phyloP scores from a whole-genome alignment of 768 basidiomycete genomes.

The Pilatotrama ljubarskyi region DNA sequence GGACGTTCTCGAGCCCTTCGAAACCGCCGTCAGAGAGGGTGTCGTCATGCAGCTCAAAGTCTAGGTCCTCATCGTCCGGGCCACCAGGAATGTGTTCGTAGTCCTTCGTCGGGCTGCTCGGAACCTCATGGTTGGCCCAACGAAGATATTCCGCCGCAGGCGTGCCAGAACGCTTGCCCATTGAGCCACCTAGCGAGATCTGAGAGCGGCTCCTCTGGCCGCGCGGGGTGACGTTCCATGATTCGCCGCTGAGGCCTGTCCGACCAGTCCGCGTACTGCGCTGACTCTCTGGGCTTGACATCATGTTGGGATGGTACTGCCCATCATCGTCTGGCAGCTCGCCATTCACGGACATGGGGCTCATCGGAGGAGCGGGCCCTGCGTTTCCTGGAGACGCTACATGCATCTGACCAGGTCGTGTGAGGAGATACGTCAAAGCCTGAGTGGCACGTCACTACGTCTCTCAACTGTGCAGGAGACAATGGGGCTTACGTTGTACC shows the following conservation, averaged over 20 bases:
- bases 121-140: constrained; percentile 73
- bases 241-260: constrained; percentile 48
- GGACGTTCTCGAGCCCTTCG: constrained; percentile 93
- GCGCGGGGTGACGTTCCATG: constrained; percentile 75
- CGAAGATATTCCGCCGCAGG: constrained; percentile 90
- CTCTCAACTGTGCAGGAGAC: too few species aligned
- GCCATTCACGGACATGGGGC: constrained; percentile 31
- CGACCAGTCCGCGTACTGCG: constrained; percentile 63
- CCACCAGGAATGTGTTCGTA: constrained; percentile 36
- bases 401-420: constrained; percentile 55
- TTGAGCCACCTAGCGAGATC: constrained; percentile 68
- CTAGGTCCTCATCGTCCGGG: constrained; percentile 63
- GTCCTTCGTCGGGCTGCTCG: constrained; percentile 73
- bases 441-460: constrained; percentile 30
- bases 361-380: constrained; percentile 26
- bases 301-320: constrained; percentile 45
- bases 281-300: constrained; percentile 73
- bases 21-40: constrained; percentile 74
- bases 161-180: constrained; percentile 86
- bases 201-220: constrained; percentile 80
- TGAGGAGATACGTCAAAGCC: constrained; percentile 90
- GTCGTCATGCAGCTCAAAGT: constrained; percentile 83
- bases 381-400: constrained; percentile 21
- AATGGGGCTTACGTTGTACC: constrained; percentile 72
- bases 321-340: constrained; percentile 47